Evolutionary conservation across 495 filamentous ascomycete genomes (phyloP), one percentile per base, ranked within the genome.

Genomic region (Bathelium albidoporum): DNA sequence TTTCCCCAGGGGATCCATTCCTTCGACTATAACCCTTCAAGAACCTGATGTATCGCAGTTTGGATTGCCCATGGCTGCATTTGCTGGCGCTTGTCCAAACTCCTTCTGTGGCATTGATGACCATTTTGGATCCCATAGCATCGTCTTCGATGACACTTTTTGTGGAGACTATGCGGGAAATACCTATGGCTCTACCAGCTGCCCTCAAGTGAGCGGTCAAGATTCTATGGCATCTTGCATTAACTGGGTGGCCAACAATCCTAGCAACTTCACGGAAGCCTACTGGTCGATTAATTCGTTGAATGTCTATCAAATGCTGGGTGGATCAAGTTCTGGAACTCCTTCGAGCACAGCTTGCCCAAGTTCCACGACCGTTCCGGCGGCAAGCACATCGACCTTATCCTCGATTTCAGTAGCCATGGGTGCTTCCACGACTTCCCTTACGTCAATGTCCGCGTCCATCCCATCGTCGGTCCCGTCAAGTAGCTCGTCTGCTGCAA

Each of bases 41-140:
- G 18, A 60, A 18, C 68, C 68, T 2, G 59, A 70, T 58, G 80
- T 85, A 0, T 69, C 78, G 16, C 66, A 66, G 10, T 96, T 91
- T 75, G 89, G 89, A 1, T 76, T 72, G 0, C 90, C 92, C 0
- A 78, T 80, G 45, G 88, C 85, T 7, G 75, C 70, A 65, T 94
- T 87, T 69, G 68, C 81, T 55, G 83, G 71, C 26, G 36, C 18
- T 14, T 55, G 49, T 55, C 53, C 61, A 20, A 36, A 32, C 28
- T 70, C 70, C 44, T 55, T 28, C 49, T 84, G 81, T 68, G 66
- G 79, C 44, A 74, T 82, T 62, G 71, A 74, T 53, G 65, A 66
- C 31, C 73, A 73, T 31, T 81, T 83, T 66, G 73, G 70, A 59
- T 69, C 78, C 62, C 74, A 79, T 73, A 76, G 73, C 61, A 71